These are phyloP conservation scores for Gaertneriomyces sp. DNA, from an alignment of 192 early-diverging fungal genomes.

Conservation along the genomic window DNA sequence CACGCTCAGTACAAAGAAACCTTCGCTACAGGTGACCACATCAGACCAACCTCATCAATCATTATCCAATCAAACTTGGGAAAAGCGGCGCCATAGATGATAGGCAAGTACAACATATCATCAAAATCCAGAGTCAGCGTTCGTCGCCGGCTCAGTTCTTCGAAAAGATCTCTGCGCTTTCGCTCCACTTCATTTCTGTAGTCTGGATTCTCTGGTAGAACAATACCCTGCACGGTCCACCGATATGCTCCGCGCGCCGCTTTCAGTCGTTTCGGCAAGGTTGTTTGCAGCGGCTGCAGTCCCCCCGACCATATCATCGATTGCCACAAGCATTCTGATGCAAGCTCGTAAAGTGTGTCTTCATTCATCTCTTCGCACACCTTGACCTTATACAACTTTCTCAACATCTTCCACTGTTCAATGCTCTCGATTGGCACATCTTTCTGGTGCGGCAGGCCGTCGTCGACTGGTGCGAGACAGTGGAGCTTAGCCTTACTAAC, in stretches of 20 bases:
- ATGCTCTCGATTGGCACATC: slow-evolving; percentile 5
- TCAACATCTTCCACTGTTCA: slow-evolving; percentile 7
- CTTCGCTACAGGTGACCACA: background rate
- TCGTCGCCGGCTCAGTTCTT: too few species aligned
- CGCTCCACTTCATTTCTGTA: too few species aligned
- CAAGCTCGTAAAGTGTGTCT: background rate
- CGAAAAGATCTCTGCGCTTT: too few species aligned
- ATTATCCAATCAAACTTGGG: slow-evolving; percentile 17
- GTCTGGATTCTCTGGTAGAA: too few species aligned
- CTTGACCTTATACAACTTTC: too few species aligned
- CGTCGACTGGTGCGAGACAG: slow-evolving; percentile 19
- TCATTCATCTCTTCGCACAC: background rate
- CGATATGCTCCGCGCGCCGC: background rate
- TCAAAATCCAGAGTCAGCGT: slow-evolving; percentile 23
- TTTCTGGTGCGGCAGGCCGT: background rate
- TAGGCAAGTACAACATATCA: slow-evolving; percentile 26
- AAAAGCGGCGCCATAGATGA: slow-evolving; percentile 12
- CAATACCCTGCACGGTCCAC: too few species aligned
- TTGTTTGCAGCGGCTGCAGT: background rate
- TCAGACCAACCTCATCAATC: slow-evolving; percentile 24
- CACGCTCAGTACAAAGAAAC: background rate
- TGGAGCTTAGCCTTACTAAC: slow-evolving; percentile 26
- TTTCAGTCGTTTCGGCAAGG: background rate
- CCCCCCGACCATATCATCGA: slow-evolving; percentile 24
- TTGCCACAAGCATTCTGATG: background rate